Base-by-base conservation (phyloP, 495 filamentous ascomycete genomes). In the Terfezia claveryi region DNA sequence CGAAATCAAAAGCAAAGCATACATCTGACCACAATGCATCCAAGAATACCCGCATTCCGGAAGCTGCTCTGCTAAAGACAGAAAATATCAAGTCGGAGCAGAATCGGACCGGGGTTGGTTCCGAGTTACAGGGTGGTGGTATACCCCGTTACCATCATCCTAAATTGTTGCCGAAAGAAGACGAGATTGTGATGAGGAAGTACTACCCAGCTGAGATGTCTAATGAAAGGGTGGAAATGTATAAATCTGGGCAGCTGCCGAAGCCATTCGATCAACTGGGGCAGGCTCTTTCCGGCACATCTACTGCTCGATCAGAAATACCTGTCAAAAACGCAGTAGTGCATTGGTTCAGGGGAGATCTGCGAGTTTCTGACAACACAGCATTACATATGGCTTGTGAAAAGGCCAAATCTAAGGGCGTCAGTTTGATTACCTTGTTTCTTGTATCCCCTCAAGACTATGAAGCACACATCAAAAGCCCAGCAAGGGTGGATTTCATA, bases 281-380 rank as follows among this genome's bases (percentile, higher is more conserved):
- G 37, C 64, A 67, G 4, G 76, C 79, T 0, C 72, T 79, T 14
- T 58, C 67, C 27, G 74, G 76, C 8, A 82, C 79, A 1, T 61
- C 66, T 0, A 55, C 67, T 1, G 58, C 58, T n/a, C 70, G 78
- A 0, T 58, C 66, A 27, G 62, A 67, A 0, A 70, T 80, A 3
- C 55, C 64, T 9, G 68, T 75, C 2, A 74, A 74, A 37, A 70
- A 76, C 32, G 79, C 80, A 0, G 85, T 94, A 0, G 77, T 94
- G 7, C 84, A 93, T 68, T 93, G 88, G 88, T 93, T 88, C 69
- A 91, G 92, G 66, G 78, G 77, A 55, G 87, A 94, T 66, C 67
- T 94, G 51, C 73, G 88, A 7, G 71, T 75, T 1, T 61, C 68
- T 7, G 88, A 94, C 61, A 94, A 94, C 61, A 80, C 79, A 16